Base-by-base conservation (phyloP, 2,329 filamentous ascomycete species). In the Trichoderma pleuroti region DNA sequence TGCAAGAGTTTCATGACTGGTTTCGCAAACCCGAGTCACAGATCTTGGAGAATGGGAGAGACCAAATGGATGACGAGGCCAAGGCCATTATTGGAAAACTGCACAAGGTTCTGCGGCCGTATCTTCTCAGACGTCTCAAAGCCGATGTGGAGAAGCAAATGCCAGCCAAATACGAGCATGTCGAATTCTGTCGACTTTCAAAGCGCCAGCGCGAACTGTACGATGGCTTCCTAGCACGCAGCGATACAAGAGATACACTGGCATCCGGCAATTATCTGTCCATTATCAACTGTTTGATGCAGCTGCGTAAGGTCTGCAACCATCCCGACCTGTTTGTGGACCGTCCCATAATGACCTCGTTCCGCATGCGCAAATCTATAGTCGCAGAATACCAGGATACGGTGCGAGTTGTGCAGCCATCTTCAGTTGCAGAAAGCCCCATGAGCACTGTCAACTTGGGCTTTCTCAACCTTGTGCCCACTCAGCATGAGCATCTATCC, bases 121-220 rank as follows among this genome's bases (percentile, higher is more conserved):
- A 98, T 77, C 87, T 99, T 12, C 86, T 99, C 8, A 91, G 96
- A 65, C 90, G 96, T 70, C 84, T 99, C 70, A 99, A 99, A 82
- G 92, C 93, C 57, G 96, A 99, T 77, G 96, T 99, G 7, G 97
- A 99, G 82, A 98, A 98, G 82, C 96, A 99, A 79, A 97, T 99
- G 93, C 96, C 97, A 0, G 94, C 90, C 72, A 99, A 99, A 80
- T 97, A 97, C 77, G 97, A 99, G 80, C 94, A 98, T 77, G 94
- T 99, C 24, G 93, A 98, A 74, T 94, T 97, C 77, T 99, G 96
- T 80, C 92, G 95, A 57, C 85, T 99, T 5, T 98, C 95, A 8
- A 98, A 98, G 80, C 91, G 96, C 28, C 96, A 99, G 78, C 90
- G 96, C 56, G 96, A 97, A 81, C 84, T 99, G 10, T 99, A 99